Base-by-base conservation (phyloP, 106 monocot genomes). In the Platanthera guangdongensis region DNA sequence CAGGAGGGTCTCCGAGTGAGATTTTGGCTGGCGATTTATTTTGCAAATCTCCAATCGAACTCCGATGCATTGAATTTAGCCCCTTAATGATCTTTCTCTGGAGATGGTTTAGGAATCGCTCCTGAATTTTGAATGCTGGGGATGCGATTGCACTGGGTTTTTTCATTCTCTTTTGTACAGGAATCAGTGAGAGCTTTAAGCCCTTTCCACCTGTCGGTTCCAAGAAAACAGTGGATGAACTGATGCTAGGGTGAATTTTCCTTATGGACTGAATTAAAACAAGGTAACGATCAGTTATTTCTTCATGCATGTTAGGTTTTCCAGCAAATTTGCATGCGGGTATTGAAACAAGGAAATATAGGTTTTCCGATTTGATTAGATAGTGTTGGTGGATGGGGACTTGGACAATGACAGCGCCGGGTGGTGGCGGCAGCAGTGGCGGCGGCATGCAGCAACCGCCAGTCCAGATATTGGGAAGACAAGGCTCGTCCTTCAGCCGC, bases 401-500 rank as follows among this genome's bases (percentile, higher is more conserved):
- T 50, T 76, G 59, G 63, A 84, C 86, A 80, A 90, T 94, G 88
- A 78, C 80, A 7, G 81, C 83, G 48, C 80, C 85, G 30, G 77
- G 82, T 74, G 84, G 90, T 8, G 88, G 88, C 8, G 73, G 78
- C 8, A 50, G 81, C 32, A 72, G 22, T 51, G 51, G 50, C 21
- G 50, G 52, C 6, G 76, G 57, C 21, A 74, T 59, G 46, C 77
- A 77, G 30, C 88, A 74, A 48, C 79, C 79, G 2, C 86, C 84
- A 59, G 78, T 83, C 60, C 81, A 77, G 80, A 72, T 52, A 73
- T 51, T 91, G 65, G 72, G 70, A 0, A 78, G 90, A 49, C 88
- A 94, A 81, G 90, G 85, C 8, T 94, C 94, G 57, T 51, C 89
- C 22, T 91, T 84, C 32, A 83, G 50, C 59, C 83, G 89, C 57